Evolutionary conservation across 345 rosid genomes (phyloP).

Genomic region (Hibiscus mutabilis): DNA sequence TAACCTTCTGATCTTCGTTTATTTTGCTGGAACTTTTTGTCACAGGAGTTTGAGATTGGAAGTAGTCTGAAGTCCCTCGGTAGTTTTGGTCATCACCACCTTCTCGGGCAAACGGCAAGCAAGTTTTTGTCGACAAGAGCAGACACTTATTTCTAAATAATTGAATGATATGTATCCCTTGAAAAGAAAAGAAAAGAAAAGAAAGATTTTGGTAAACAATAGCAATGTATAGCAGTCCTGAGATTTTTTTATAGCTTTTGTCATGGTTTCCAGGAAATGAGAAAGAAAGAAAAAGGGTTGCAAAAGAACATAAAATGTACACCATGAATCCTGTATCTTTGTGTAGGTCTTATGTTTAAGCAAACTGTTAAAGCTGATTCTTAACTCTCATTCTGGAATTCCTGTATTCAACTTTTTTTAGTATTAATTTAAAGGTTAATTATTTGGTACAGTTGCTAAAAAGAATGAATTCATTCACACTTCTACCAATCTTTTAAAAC

Average conservation of each 20-base stretch:
- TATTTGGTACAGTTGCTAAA: no score
- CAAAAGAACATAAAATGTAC: background rate
- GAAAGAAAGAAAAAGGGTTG: background rate
- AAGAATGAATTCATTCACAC: no score
- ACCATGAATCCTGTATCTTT: background rate
- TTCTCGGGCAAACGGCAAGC: background rate
- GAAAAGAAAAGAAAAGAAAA: background rate
- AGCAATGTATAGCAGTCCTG: background rate
- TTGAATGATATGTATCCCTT: background rate
- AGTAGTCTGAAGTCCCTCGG: background rate
- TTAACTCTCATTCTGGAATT: background rate
- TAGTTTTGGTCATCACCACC: background rate
- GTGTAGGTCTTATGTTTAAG: background rate
- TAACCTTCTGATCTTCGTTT: background rate
- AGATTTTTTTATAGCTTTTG: background rate
- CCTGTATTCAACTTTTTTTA: no score
- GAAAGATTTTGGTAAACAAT: background rate
- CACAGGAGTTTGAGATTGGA: slow-evolving; percentile 6
- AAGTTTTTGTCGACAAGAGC: background rate
- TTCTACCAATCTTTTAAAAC: no score
- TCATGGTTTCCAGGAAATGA: background rate
- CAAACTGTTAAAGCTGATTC: background rate
- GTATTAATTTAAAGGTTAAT: no score
- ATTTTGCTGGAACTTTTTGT: background rate
- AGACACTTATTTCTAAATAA: background rate